phyloP scores from a whole-genome alignment of 495 filamentous ascomycete genomes.

The Penicillium paradoxum region DNA sequence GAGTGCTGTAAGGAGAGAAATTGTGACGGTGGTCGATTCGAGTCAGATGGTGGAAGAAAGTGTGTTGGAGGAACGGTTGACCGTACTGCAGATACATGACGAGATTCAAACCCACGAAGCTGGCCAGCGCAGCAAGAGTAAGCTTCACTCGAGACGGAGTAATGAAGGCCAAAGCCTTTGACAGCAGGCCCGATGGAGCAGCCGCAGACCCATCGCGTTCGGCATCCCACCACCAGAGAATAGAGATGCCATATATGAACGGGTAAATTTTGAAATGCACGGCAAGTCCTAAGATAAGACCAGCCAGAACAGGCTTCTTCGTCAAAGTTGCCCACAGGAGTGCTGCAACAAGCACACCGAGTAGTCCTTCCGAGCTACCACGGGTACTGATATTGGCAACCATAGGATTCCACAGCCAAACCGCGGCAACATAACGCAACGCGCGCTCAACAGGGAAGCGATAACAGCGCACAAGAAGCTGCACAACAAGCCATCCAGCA shows the following conservation, averaged over 20 bases:
- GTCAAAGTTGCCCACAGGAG: slow-evolving; percentile 75
- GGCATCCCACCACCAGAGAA: slow-evolving; percentile 81
- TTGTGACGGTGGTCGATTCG: slow-evolving; percentile 97
- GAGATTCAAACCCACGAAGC: slow-evolving; percentile 66
- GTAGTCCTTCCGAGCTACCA: slow-evolving; percentile 85
- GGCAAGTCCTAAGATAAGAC: slow-evolving; percentile 69
- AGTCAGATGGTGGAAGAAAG: slow-evolving; percentile 85
- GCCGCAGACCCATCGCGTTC: slow-evolving; percentile 29
- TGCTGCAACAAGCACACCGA: slow-evolving; percentile 76
- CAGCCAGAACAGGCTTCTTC: slow-evolving; percentile 57
- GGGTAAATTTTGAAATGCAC: slow-evolving; percentile 99
- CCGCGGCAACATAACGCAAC: slow-evolving; percentile 63
- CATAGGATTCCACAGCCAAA: slow-evolving; percentile 97
- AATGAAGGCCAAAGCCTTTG: slow-evolving; percentile 46
- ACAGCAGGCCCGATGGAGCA: slow-evolving; percentile 3
- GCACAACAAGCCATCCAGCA: slow-evolving; percentile 81
- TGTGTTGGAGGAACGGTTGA: slow-evolving; percentile 74
- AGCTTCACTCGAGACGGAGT: slow-evolving; percentile 59
- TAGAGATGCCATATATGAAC: slow-evolving; percentile 83
- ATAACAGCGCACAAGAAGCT: slow-evolving; percentile 45
- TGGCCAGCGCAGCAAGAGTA: slow-evolving; percentile 57
- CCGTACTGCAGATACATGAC: slow-evolving; percentile 75
- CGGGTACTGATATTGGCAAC: slow-evolving; percentile 93
- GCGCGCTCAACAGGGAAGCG: slow-evolving; percentile 50
- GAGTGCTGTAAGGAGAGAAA: slow-evolving; percentile 91